A percentile compares a stretch with the other conserved stretches of the same genome.
These are phyloP conservation scores for Casuarina glauca DNA, from an alignment of 306 rosid species.

Conservation along the genomic window DNA sequence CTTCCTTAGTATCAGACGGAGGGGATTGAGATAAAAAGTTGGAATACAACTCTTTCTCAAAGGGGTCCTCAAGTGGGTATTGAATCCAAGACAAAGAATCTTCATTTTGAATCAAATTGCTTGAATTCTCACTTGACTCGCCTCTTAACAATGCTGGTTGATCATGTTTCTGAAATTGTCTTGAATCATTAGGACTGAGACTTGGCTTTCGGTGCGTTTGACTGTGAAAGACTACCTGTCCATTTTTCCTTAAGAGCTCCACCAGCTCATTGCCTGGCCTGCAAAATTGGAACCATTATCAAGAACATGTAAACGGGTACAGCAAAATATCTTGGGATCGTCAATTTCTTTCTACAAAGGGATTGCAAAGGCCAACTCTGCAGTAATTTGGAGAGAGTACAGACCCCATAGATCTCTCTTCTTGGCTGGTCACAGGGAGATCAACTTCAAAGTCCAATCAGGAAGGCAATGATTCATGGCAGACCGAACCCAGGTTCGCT, in stretches of 20 bases:
- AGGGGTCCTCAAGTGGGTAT: constrained; percentile 61
- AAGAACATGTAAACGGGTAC: constrained; percentile 25
- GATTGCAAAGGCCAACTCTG: background rate
- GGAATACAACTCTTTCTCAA: constrained; percentile 62
- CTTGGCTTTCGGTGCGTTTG: constrained; percentile 51
- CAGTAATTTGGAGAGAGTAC: constrained; percentile 23
- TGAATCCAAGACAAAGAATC: constrained; percentile 67
- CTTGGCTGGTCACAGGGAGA: constrained; percentile 45
- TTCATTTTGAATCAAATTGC: constrained; percentile 54
- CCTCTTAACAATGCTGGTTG: constrained; percentile 32
- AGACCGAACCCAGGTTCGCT: constrained; percentile 40
- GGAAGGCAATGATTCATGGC: constrained; percentile 63
- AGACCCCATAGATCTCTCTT: constrained; percentile 62
- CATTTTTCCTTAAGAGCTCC: constrained; percentile 81
- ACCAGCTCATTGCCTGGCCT: constrained; percentile 70
- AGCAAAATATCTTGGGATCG: background rate
- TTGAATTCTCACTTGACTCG: constrained; percentile 47
- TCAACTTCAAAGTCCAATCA: constrained; percentile 66
- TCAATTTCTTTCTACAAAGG: constrained; percentile 12
- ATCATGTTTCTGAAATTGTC: constrained; percentile 56
- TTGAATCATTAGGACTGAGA: constrained; percentile 33
- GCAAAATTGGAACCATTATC: constrained; percentile 35
- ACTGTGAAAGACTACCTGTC: constrained; percentile 77
- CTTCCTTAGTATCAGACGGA: constrained; percentile 47
- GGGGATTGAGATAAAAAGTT: constrained; percentile 52